Evolutionary conservation across 345 rosid species (phyloP), one percentile per base, ranked within the genome.

Genomic region (Lepidium didymum): DNA sequence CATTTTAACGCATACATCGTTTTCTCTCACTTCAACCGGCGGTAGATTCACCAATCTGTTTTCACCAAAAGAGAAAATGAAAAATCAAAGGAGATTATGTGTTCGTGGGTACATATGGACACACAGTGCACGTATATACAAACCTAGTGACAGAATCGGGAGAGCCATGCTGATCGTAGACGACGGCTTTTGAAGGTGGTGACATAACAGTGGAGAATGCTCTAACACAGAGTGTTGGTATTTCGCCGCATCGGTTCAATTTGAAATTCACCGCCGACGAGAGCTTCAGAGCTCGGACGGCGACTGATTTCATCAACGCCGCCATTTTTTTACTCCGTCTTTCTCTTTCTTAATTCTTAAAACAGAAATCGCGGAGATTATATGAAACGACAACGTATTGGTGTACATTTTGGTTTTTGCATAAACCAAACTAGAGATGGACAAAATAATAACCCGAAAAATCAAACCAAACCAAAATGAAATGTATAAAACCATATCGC

Each of bases 1-100:
- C 98, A 92, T 92, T 71, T 77, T 88, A 54, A 90, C 90, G 64
- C 97, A 92, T 40, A 86, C 90, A 62, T 87, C 90, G 27, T 81
- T 81, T 62, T 82, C 91, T 83, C 81, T 88, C 67, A 88, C 82
- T 81, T 82, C 84, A 7, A 86, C 88, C 8, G 91, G 90, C 33
- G 91, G 84, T 41, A 90, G 56, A 80, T 88, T 87, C 44, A 86
- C 71, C 23, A 84, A 33, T 73, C 95, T 92, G 67, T 38, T 35
- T 29, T 70, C 14, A 38, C 7, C 64, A 23, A 46, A 31, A 43
- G 12, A 12, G 19, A 13, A 3, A 51, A 55, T 23, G 14, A 0
- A 1, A 11, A 14, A 14, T 13, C 38, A 53, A 4, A 13, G 19
- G 44, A 52, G 52, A 25, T 42, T 62, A 47, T 31, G 27, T 27